A percentile compares a stretch with the other conserved stretches of the same genome.
phyloP scores from a whole-genome alignment of 345 rosid species.

The Eucalyptus pumila region DNA sequence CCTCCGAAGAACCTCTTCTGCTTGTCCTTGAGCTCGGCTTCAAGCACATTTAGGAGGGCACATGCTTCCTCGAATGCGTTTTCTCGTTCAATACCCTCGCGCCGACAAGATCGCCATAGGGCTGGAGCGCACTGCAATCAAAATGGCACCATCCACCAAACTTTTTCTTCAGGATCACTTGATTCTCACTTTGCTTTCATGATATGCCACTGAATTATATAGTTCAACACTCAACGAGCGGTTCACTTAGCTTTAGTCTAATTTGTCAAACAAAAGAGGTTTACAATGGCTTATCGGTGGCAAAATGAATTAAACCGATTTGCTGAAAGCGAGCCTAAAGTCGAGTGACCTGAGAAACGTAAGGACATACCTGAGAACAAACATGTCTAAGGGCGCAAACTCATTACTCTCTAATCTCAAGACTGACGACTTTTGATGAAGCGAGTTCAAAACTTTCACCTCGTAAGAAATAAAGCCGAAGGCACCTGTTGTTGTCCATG shows the following conservation, averaged over 20 bases:
- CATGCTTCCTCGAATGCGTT: conserved; percentile 18
- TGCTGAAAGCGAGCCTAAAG: neutral
- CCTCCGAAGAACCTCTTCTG: conserved; percentile 44
- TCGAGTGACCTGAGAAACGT: neutral
- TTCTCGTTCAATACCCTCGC: conserved; percentile 9
- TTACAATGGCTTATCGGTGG: neutral
- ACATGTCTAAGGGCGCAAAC: neutral
- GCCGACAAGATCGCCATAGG: conserved; percentile 14
- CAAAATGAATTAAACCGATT: neutral
- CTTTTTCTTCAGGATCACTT: neutral
- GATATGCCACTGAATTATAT: neutral
- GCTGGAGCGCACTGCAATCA: conserved; percentile 7
- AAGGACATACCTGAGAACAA: neutral
- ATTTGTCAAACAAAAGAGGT: neutral
- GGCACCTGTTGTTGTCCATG: neutral
- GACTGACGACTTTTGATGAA: neutral
- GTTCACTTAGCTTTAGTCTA: neutral
- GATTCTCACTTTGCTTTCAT: neutral
- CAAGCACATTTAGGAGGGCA: conserved; percentile 20
- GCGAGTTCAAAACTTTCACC: neutral
- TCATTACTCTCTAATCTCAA: neutral
- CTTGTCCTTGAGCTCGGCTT: conserved; percentile 26
- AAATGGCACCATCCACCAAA: neutral
- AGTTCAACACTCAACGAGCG: neutral
- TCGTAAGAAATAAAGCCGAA: neutral